Base-by-base conservation (phyloP, 495 filamentous ascomycete genomes). In the Neurospora intermedia region DNA sequence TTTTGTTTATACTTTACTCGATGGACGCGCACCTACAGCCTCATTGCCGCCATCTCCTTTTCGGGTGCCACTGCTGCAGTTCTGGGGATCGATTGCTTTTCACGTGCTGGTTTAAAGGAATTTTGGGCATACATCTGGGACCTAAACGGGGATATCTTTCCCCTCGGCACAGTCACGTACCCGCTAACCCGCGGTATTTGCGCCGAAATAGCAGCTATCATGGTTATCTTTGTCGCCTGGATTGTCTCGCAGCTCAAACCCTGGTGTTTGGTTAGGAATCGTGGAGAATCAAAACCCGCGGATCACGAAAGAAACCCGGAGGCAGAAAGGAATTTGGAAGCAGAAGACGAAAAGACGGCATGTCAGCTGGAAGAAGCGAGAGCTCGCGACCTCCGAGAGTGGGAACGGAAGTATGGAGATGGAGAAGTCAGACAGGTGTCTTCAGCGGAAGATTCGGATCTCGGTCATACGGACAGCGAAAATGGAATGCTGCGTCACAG, bases 51-150 rank as follows among this genome's bases (percentile, higher is more conserved):
- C 20, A 93, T 92, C 11, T 89, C 94, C 1, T 96, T 97, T 77
- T 85, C 91, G 39, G 95, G 95, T 15, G 90, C 93, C 10, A 97
- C 94, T 0, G 89, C 88, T 5, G 82, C 91, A 0, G 85, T 96
- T 8, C 80, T 98, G 8, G 95, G 95, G 8, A 92, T 98, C 71
- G 95, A 98, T 79, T 97, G 94, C 80, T 96, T 94, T 77, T 94
- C 91, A 76, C 85, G 90, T 69, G 95, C 94, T 15, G 95, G 95
- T 0, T 82, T 97, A 76, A 97, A 96, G 78, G 95, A 98, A 78
- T 98, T 98, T 73, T 98, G 95, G 95, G 86, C 94, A 11, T 98
- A 97, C 79, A 88, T 97, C 42, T 98, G 95, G 95, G 85, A 85
- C 70, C 84, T 98, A 43, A 97, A 97, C 79, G 84, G 88, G 43